phyloP scores from a whole-genome alignment of 1,139 yeast genomes.

The Trichomonascaceae sp. region DNA sequence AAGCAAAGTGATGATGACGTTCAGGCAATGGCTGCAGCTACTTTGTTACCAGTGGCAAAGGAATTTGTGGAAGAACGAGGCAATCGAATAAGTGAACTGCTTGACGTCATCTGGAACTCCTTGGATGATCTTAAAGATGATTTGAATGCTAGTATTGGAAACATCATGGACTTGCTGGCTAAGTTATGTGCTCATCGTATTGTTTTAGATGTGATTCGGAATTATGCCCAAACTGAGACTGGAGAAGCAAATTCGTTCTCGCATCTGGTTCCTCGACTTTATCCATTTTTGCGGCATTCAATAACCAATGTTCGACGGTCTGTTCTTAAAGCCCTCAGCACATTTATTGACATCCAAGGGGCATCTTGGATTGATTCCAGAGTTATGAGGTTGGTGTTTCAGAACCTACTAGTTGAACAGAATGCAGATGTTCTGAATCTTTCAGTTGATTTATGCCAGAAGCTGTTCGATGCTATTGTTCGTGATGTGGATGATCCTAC shows the following conservation, averaged over 20 bases:
- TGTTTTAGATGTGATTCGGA: conserved; percentile 63
- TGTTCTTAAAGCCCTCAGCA: conserved; percentile 71
- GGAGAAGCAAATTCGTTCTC: conserved; percentile 54
- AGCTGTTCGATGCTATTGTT: conserved; percentile 47
- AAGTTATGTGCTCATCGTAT: conserved; percentile 77
- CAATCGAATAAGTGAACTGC: conserved; percentile 54
- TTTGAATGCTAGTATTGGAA: conserved; percentile 88
- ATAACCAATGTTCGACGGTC: conserved; percentile 88
- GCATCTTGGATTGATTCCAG: conserved; percentile 72
- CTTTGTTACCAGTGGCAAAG: conserved; percentile 80
- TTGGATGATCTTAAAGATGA: conserved; percentile 82
- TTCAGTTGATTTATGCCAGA: conserved; percentile 58
- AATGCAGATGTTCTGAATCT: conserved; percentile 62
- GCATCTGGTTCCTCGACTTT: conserved; percentile 78
- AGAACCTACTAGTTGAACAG: conserved; percentile 84
- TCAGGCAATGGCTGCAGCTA: conserved; percentile 94
- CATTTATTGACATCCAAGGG: conserved; percentile 61
- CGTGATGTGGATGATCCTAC: conserved; percentile 20
- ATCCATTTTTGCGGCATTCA: conserved; percentile 91
- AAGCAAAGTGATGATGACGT: conserved; percentile 89
- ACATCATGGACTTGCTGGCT: conserved; percentile 90
- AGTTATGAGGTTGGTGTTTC: conserved; percentile 69
- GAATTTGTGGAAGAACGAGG: conserved; percentile 69
- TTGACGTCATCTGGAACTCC: conserved; percentile 84
- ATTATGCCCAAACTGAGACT: conserved; percentile 43